Conservation (phyloP, 192 early-diverging fungal genomes). For the Rhizophlyctis rosea region DNA sequence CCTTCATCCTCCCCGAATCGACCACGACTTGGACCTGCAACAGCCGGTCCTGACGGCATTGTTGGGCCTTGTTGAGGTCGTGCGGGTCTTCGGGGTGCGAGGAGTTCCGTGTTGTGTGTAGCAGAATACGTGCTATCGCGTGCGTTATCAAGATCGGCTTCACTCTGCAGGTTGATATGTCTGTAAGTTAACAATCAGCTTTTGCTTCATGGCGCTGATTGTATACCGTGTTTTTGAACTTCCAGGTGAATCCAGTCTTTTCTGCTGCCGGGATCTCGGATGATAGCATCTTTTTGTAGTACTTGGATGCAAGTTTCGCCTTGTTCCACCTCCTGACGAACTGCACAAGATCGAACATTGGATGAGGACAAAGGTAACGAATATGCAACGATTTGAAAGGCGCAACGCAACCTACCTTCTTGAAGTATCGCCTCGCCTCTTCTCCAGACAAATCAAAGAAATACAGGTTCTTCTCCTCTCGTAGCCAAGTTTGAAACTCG, state of each 20-base stretch:
- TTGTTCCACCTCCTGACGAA: conserved; percentile 89
- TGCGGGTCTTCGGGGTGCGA: no score
- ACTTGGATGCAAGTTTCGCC: conserved; percentile 56
- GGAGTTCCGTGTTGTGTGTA: no score
- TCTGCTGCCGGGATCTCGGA: conserved; percentile 58
- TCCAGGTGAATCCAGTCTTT: conserved; percentile 75
- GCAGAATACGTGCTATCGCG: conserved; percentile 58
- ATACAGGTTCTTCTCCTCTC: conserved; percentile 48
- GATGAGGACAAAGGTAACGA: neutral
- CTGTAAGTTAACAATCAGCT: conserved; percentile 3
- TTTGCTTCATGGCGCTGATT: conserved; percentile 30
- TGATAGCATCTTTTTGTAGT: conserved; percentile 67
- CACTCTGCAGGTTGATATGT: conserved; percentile 33
- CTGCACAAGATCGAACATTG: conserved; percentile 22
- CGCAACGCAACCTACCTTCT: conserved; percentile 33
- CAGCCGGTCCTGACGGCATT: no score
- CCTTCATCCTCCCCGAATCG: no score
- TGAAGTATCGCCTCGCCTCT: conserved; percentile 71
- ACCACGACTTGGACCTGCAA: no score
- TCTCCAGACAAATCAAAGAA: conserved; percentile 72
- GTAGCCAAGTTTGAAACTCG: conserved; percentile 82
- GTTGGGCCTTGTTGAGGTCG: no score
- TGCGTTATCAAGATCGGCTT: conserved; percentile 51
- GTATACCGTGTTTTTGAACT: conserved; percentile 47
- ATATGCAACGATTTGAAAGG: neutral